Evolutionary conservation across 2,329 filamentous ascomycete genomes (phyloP), one percentile per base, ranked within the genome.

Genomic region (Tolypocladium capitatum): DNA sequence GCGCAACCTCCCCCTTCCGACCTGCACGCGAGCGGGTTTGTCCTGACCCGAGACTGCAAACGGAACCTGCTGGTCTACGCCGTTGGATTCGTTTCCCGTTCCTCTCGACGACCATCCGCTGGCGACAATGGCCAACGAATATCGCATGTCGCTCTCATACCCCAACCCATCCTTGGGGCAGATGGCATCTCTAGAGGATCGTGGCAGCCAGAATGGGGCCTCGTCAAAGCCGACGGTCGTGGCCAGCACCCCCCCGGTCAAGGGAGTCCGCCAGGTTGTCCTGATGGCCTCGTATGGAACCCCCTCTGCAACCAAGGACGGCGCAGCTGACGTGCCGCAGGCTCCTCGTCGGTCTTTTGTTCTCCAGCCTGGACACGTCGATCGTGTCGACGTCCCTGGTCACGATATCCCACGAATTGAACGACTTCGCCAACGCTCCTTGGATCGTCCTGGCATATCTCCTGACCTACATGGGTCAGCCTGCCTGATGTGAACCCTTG

Each of bases 361-460:
- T 80, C 53, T 76, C 76, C 4, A 76, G 71, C 27, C 65, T 79
- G 35, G 76, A 80, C 50, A 74, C 74, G 1, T 77, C 74, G 0
- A 78, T 80, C 47, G 72, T 78, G 16, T 76, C 75, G 14, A 79
- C 76, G 1, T 76, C 76, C 2, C 65, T 80, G 1, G 67, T 78
- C n/a, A 72, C 72, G 20, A 76, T 80, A 48, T 76, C 75, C 4
- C 63, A 69, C 35, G 71, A 77, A 44, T 62, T 78, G 16, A 55
- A 67, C 9, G 70, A 78, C 52, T 75, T 74, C 52, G 63, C 69
- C 44, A 69, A 75, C 50, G 69, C 71, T 3, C 69, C 73, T 28
- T 80, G 76, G 75, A 69, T 77, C 32, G 67, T 78, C 4, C 58
- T 79, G 45, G 69, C 74, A 1, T 80, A 80, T 52, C 66, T 80